Evolutionary conservation across 495 filamentous ascomycete species (phyloP).

Genomic region (Poronia punctata): DNA sequence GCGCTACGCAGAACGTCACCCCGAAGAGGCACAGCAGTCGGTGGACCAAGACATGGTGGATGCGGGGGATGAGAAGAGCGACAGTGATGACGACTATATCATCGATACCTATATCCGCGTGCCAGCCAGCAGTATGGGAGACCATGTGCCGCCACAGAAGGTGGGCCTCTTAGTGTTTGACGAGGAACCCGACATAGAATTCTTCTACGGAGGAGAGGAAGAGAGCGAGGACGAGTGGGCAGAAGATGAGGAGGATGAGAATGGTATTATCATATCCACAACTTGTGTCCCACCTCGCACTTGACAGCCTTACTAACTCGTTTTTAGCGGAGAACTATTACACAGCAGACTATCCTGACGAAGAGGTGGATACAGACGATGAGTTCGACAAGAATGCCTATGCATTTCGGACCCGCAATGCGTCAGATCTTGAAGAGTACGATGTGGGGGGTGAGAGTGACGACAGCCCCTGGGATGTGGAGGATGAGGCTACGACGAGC

Average conservation of each 20-base stretch:
- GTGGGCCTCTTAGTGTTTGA: conserved; percentile 48
- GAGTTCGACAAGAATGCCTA: conserved; percentile 42
- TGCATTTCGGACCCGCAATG: conserved; percentile 35
- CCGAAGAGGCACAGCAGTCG: conserved; percentile 19
- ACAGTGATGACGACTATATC: conserved; percentile 46
- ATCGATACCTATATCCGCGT: conserved; percentile 48
- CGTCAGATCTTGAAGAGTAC: conserved; percentile 41
- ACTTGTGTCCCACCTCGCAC: neutral
- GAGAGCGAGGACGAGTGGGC: conserved; percentile 41
- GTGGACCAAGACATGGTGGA: conserved; percentile 22
- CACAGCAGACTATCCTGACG: conserved; percentile 48
- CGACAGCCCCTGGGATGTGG: conserved; percentile 18
- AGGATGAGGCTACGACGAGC: conserved; percentile 9
- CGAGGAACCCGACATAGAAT: conserved; percentile 43
- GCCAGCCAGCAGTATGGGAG: conserved; percentile 37
- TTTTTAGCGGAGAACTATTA: conserved; percentile 49
- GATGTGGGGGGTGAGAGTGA: conserved; percentile 15
- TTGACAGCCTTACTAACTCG: conserved; percentile 8
- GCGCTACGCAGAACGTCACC: conserved; percentile 44
- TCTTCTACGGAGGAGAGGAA: conserved; percentile 40
- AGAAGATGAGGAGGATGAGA: conserved; percentile 51
- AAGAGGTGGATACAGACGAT: conserved; percentile 49
- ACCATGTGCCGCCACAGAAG: conserved; percentile 29
- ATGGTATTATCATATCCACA: conserved; percentile 30
- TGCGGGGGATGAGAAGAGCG: conserved; percentile 23